Percentiles rank a stretch among this genome's conserved stretches.
phyloP scores from a whole-genome alignment of 768 basidiomycete species.

The Lactifluus piperatus region DNA sequence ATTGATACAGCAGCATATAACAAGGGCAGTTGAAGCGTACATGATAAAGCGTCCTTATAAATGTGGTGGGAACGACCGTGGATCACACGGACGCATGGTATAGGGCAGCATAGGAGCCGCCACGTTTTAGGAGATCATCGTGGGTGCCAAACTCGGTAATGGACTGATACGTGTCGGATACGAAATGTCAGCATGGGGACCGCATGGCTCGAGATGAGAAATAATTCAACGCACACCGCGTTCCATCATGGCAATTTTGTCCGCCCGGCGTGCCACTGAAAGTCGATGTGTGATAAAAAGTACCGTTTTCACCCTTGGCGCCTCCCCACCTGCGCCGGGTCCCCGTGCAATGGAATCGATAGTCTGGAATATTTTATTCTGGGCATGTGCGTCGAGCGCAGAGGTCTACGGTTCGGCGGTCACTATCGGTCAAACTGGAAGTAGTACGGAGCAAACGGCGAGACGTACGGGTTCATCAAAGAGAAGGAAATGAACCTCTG shows the following conservation, averaged over 20 bases:
- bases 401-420: constrained; percentile 46
- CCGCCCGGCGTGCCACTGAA: constrained; percentile 71
- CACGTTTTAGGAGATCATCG: constrained; percentile 22
- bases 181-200: constrained; percentile 4
- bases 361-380: constrained; percentile 71
- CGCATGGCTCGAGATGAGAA: constrained; percentile 6
- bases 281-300: constrained; percentile 81
- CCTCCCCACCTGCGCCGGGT: constrained; percentile 32
- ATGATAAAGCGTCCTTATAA: constrained; percentile 10
- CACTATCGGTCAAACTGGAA: not conserved
- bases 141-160: constrained; percentile 26
- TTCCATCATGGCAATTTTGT: constrained; percentile 85
- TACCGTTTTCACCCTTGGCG: constrained; percentile 54
- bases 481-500: constrained; percentile 67
- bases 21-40: not conserved
- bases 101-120: constrained; percentile 22
- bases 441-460: not conserved
- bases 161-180: constrained; percentile 11
- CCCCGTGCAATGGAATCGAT: constrained; percentile 56
- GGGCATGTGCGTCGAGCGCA: constrained; percentile 70
- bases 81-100: constrained; percentile 21
- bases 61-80: not conserved
- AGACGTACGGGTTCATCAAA: constrained; percentile 75
- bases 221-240: constrained; percentile 40
- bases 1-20: constrained; percentile 12